A percentile compares a stretch with the other conserved stretches of the same genome.
Conservation (phyloP, 1,139 yeast genomes). For the Candida sp. region DNA sequence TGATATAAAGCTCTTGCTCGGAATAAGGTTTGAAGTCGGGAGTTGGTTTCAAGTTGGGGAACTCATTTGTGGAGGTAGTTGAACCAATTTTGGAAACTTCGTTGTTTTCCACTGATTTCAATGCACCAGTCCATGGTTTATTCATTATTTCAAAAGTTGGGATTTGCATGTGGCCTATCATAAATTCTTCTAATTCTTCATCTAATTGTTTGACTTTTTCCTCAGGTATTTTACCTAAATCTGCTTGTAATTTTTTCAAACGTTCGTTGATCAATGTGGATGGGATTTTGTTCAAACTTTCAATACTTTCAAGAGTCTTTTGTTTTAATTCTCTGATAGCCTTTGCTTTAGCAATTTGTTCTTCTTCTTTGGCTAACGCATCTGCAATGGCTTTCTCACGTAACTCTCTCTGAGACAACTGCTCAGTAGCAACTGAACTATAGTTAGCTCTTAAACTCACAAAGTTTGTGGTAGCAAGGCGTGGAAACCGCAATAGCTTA, state of each 20-base stretch:
- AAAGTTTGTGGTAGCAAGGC: neutral
- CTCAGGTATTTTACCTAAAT: slow-evolving; percentile 25
- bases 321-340: slow-evolving; percentile 33
- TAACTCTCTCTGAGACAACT: slow-evolving; percentile 24
- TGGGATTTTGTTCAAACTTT: slow-evolving; percentile 36
- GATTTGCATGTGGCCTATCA: slow-evolving; percentile 30
- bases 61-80: slow-evolving; percentile 29
- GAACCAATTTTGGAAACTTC: slow-evolving; percentile 18
- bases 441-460: neutral
- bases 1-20: slow-evolving; percentile 68
- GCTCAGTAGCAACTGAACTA: slow-evolving; percentile 1
- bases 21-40: slow-evolving; percentile 55
- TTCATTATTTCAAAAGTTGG: slow-evolving; percentile 27
- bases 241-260: slow-evolving; percentile 25
- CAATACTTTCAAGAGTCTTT: slow-evolving; percentile 23
- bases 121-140: slow-evolving; percentile 33
- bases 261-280: slow-evolving; percentile 27
- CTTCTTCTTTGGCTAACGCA: slow-evolving; percentile 45
- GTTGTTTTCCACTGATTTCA: neutral
- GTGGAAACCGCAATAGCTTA: slow-evolving; percentile 1
- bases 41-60: slow-evolving; percentile 41
- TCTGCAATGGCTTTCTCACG: slow-evolving; percentile 44
- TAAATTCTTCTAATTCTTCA: slow-evolving; percentile 40
- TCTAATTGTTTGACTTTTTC: slow-evolving; percentile 39
- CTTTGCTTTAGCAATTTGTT: slow-evolving; percentile 32